Conservation (phyloP, 345 rosid species). For the Ceriops zippeliana region DNA sequence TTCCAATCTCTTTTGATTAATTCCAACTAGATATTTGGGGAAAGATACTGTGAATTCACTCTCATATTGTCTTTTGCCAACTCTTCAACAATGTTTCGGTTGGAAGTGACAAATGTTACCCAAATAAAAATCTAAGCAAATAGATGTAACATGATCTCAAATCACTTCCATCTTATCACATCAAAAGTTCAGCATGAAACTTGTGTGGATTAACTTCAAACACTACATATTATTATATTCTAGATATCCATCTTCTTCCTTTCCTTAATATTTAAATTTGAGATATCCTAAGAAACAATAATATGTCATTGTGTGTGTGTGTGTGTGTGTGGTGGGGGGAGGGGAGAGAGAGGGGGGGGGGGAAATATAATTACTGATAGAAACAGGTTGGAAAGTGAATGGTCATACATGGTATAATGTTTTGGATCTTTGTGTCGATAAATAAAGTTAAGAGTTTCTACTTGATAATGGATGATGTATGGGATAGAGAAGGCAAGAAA, state of each 20-base stretch:
- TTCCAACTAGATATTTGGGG: no score
- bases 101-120: no score
- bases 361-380: conserved; percentile 10
- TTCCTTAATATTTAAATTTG: neutral
- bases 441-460: neutral
- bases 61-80: no score
- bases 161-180: no score
- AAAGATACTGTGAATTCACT: no score
- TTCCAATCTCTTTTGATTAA: no score
- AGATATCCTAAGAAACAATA: neutral
- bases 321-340: neutral
- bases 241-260: neutral
- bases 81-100: no score
- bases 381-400: conserved; percentile 14
- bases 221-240: neutral
- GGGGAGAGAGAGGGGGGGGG: conserved; percentile 7
- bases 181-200: no score
- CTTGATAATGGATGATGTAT: neutral
- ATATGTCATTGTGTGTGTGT: neutral
- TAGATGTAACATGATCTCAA: no score
- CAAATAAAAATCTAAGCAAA: no score
- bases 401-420: conserved; percentile 17
- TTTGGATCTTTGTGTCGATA: conserved; percentile 20
- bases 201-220: no score
- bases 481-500: neutral